Evolutionary conservation across 257 asterid species (phyloP), one percentile per base, ranked within the genome.

Genomic region (Plantago ovata): DNA sequence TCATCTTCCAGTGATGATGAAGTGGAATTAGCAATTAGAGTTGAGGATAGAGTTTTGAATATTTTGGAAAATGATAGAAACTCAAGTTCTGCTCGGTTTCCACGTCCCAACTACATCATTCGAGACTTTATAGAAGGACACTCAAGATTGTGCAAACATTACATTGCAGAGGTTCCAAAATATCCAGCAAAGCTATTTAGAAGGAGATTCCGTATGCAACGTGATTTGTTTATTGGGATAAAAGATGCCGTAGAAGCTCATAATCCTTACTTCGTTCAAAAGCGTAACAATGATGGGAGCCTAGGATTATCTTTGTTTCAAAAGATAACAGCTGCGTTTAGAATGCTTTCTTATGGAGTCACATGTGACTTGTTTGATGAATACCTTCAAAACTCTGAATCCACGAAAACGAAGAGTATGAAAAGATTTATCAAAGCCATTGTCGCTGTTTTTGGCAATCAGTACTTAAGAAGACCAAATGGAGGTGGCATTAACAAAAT

Each of bases 401-500:
- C 9, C 20, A 57, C 54, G 14, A 4, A 13, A 28, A 66, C 23
- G 10, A 2, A 23, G 18, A 39, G 53, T 18, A 8, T 38, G 13
- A 11, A 11, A 8, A 4, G 23, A 7, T 57, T 40, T 28, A 22
- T 16, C 38, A 36, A 33, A 38, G 22, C 46, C 13, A 47, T 53
- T 13, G 33, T 53, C 18, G 16, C 32, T 16, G 14, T 54, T 40
- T 64, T 39, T 45, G 46, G 32, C 6, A 55, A 38, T 5, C 32
- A 64, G 32, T 65, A 65, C 13, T 18, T 65, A 11, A 9, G 70
- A 21, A 32, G 38, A 6, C 53, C 64, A 2, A 56, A 22, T 22
- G 36, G 3, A 56, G 49, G 39, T 16, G 64, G 56, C 23, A 24
- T 57, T 6, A 20, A 15, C n/a, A 20, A 50, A n/a, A 43, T 61